A percentile compares a stretch with the other conserved stretches of the same genome.
These are phyloP conservation scores for Crithidia mellificae DNA, from an alignment of 208 protist species.

Conservation along the genomic window DNA sequence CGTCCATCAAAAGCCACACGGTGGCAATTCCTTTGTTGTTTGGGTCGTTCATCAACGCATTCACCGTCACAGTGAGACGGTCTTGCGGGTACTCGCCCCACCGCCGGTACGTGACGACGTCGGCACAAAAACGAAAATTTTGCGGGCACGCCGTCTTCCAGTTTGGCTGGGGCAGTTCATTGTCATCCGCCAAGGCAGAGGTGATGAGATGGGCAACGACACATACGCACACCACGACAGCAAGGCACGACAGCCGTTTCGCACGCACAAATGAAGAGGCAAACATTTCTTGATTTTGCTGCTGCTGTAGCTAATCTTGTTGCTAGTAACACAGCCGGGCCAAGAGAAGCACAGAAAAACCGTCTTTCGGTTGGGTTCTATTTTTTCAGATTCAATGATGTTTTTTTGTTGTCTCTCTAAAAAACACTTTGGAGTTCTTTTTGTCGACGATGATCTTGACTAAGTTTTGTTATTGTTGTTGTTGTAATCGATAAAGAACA, in stretches of 20 bases:
- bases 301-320: no score
- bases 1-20: constrained; percentile 58
- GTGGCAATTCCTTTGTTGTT: constrained; percentile 26
- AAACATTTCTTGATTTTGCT: neutral
- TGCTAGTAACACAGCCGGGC: no score
- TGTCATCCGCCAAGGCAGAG: neutral
- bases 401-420: no score
- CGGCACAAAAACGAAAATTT: constrained; percentile 37
- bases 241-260: neutral
- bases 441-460: no score
- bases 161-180: constrained; percentile 32
- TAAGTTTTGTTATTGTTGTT: no score
- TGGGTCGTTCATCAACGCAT: constrained; percentile 16
- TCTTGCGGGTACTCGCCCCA: constrained; percentile 33
- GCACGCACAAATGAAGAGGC: neutral
- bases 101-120: constrained; percentile 39
- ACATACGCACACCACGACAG: neutral
- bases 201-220: neutral
- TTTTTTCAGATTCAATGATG: no score
- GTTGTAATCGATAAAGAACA: no score
- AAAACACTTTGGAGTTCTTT: no score
- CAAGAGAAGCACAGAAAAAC: no score
- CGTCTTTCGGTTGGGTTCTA: no score
- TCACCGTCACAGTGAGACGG: constrained; percentile 35
- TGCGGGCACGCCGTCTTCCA: constrained; percentile 38